phyloP scores from a whole-genome alignment of 164 flowering plant species.

The Tinospora cordifolia region DNA sequence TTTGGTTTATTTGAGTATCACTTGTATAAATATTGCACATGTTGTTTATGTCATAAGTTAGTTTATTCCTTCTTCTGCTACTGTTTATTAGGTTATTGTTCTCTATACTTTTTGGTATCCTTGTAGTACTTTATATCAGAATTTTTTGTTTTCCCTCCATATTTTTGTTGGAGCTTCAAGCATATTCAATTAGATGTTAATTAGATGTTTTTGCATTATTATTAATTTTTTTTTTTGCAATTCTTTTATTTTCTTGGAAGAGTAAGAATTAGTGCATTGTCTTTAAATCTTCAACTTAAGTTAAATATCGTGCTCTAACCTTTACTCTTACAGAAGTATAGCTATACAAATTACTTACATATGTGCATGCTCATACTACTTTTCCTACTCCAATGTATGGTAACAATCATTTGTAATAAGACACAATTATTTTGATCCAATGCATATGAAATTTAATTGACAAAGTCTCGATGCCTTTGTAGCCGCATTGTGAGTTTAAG shows the following conservation, averaged over 20 bases:
- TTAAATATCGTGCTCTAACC: not conserved
- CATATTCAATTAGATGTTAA: not conserved
- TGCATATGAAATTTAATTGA: too few relatives aligned
- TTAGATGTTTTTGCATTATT: not conserved
- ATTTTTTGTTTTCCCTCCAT: not conserved
- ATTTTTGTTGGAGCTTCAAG: not conserved
- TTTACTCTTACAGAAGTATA: not conserved
- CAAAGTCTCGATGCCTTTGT: not conserved
- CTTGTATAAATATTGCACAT: not conserved
- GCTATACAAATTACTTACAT: too few relatives aligned
- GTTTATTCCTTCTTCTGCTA: too few relatives aligned
- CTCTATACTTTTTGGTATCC: too few relatives aligned
- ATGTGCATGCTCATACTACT: too few relatives aligned
- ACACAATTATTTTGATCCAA: not conserved
- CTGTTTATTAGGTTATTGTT: too few relatives aligned
- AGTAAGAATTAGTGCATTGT: not conserved
- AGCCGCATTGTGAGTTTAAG: not conserved
- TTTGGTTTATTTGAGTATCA: not conserved
- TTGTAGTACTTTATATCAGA: too few relatives aligned
- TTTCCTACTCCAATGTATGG: too few relatives aligned
- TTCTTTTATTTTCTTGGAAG: not conserved
- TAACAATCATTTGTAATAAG: not conserved
- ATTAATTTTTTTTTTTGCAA: too few relatives aligned
- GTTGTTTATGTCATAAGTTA: too few relatives aligned
- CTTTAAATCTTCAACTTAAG: not conserved